These are phyloP conservation scores for Phlebiopsis gigantea DNA, from an alignment of 768 basidiomycete genomes.

Conservation along the genomic window DNA sequence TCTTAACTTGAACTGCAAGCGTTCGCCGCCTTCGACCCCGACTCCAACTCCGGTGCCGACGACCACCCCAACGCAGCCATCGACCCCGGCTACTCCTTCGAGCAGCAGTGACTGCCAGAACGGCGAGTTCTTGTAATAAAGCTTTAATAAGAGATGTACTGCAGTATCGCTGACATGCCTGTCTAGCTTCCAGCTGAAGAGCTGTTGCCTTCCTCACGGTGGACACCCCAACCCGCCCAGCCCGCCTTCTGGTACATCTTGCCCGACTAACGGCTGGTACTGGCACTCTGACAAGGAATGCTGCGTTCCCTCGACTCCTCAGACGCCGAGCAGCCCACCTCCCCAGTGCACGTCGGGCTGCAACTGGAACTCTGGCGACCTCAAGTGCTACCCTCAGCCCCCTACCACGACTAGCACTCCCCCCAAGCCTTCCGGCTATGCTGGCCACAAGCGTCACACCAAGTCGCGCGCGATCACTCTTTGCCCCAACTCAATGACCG, in stretches of 20 bases:
- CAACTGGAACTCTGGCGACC: conserved; percentile 36
- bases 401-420: conserved; percentile 16
- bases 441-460: conserved; percentile 23
- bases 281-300: conserved; percentile 44
- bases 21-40: background rate
- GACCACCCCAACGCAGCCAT: background rate
- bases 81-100: background rate
- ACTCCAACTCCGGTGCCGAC: background rate
- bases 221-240: conserved; percentile 37
- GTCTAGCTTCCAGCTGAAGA: conserved; percentile 27
- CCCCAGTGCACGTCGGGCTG: conserved; percentile 38
- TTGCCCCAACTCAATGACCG: conserved; percentile 51
- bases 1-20: background rate
- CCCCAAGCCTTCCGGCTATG: conserved; percentile 29
- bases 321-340: conserved; percentile 33
- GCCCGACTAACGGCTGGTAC: conserved; percentile 40
- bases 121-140: conserved; percentile 29
- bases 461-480: conserved; percentile 35
- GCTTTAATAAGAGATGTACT: background rate
- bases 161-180: background rate
- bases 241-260: conserved; percentile 44
- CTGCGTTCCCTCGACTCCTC: conserved; percentile 46
- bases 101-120: background rate
- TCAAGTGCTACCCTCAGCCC: conserved; percentile 35
- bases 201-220: conserved; percentile 39